phyloP scores from a whole-genome alignment of 345 rosid species.

The Anacardium occidentale region DNA sequence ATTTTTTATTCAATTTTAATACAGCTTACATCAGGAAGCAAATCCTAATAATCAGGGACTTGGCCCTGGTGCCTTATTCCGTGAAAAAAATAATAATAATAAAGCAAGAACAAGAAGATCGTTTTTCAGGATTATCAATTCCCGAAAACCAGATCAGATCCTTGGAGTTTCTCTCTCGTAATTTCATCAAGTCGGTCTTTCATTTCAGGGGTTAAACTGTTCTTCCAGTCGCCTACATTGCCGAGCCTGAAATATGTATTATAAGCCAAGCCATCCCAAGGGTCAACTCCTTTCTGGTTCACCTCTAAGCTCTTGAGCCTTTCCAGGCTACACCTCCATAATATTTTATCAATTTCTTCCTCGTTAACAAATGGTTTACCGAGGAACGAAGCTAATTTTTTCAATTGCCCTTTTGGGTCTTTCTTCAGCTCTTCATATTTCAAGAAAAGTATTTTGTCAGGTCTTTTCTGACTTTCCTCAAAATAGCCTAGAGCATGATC shows the following conservation, averaged over 20 bases:
- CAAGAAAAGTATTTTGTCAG: neutral
- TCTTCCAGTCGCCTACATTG: neutral
- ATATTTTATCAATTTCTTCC: neutral
- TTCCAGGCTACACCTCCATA: constrained; percentile 2
- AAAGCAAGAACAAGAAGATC: neutral
- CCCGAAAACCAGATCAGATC: neutral
- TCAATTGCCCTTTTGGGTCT: neutral
- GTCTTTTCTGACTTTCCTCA: neutral
- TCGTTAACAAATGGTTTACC: neutral
- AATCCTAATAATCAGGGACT: too few species aligned
- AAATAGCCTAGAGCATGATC: neutral
- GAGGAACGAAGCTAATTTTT: neutral
- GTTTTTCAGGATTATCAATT: neutral
- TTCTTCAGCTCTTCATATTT: constrained; percentile 1
- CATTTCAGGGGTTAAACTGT: neutral
- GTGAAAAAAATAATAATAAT: too few species aligned
- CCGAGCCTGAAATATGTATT: neutral
- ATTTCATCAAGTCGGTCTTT: neutral
- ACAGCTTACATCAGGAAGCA: neutral
- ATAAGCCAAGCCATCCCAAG: neutral
- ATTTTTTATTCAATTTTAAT: too few species aligned
- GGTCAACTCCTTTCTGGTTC: neutral
- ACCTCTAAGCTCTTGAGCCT: constrained; percentile 7
- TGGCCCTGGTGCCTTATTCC: too few species aligned
- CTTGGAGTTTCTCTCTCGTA: neutral